Base-by-base conservation (phyloP, 371 early-diverging fungal genomes). In the Mortierella sp. region DNA sequence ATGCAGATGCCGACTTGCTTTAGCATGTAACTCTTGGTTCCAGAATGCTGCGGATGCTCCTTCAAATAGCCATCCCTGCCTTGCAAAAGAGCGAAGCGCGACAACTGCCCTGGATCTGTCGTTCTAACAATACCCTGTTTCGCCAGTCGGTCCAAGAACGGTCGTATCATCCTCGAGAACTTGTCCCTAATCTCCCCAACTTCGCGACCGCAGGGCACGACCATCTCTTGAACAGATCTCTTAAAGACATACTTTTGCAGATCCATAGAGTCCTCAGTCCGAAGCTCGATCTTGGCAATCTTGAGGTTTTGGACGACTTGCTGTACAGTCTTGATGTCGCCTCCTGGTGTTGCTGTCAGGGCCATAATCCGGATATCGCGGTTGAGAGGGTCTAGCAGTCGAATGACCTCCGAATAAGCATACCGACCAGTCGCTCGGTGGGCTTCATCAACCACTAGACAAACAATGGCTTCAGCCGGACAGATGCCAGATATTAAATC, bases 361-460 rank as follows among this genome's bases (percentile, higher is more conserved):
- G 97, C 97, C 64, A 98, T 72, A 1, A 97, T 81, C 5, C 98
- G 88, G 61, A 95, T 92, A 11, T 83, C 69, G 0, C 48, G 72
- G 34, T 92, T 81, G 2, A 67, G 50, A n/a, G 76, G 68, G 12
- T 81, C 64, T 14, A 97, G 67, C 21, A 75, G 64, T 2, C 86
- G 79, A 6, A 97, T 70, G 3, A 93, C 92, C 39, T 89, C 89
- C 6, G 88, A 81, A 67, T 93, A 97, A 0, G 98, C 92, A 59
- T 94, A 91, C 19, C 89, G 87, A 6, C 97, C 97, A 0, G 87
- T 86, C 2, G 97, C 95, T 2, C 92, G 82, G 69, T 98, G 98
- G 0, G 98, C 98, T 70, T 98, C 98, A 60, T 98, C 98, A 1
- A 97, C 80, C 2, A 98, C 95, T 24, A 97, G 53, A 50, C 94